These are phyloP conservation scores for Pseudogymnoascus pannorum DNA, from an alignment of 2,329 filamentous ascomycete species.

Conservation along the genomic window DNA sequence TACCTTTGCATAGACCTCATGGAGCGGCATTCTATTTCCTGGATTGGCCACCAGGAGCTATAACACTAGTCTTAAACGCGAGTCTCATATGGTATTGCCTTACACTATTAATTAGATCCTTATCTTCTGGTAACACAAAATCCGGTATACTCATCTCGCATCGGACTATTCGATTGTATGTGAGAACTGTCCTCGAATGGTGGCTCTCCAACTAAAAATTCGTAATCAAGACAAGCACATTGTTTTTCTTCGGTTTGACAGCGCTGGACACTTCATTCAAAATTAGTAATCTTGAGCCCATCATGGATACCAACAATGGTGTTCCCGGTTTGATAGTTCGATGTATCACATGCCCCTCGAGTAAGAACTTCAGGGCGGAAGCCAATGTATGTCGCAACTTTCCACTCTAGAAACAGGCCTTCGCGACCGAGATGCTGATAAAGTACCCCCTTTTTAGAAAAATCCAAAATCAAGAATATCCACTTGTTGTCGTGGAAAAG, in stretches of 20 bases:
- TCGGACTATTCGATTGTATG: constrained; percentile 77
- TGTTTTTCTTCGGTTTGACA: constrained; percentile 85
- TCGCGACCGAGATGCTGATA: constrained; percentile 67
- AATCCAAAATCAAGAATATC: constrained; percentile 66
- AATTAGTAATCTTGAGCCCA: constrained; percentile 90
- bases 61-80: constrained; percentile 17
- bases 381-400: constrained; percentile 67
- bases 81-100: constrained; percentile 25
- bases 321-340: constrained; percentile 86
- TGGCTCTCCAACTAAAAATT: constrained; percentile 91
- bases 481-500: constrained; percentile 69
- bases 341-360: constrained; percentile 90
- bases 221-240: constrained; percentile 96
- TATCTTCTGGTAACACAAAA: constrained; percentile 84
- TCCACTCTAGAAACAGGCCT: constrained; percentile 62
- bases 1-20: constrained; percentile 56
- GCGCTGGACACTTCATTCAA: constrained; percentile 98
- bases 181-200: constrained; percentile 98
- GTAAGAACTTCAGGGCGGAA: constrained; percentile 86
- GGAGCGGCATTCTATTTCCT: constrained; percentile 83
- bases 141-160: constrained; percentile 88
- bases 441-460: constrained; percentile 63
- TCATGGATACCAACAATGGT: constrained; percentile 80
- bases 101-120: constrained; percentile 86
- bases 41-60: constrained; percentile 86